Conservation (phyloP, 345 rosid genomes). For the Erucastrum elatum region DNA sequence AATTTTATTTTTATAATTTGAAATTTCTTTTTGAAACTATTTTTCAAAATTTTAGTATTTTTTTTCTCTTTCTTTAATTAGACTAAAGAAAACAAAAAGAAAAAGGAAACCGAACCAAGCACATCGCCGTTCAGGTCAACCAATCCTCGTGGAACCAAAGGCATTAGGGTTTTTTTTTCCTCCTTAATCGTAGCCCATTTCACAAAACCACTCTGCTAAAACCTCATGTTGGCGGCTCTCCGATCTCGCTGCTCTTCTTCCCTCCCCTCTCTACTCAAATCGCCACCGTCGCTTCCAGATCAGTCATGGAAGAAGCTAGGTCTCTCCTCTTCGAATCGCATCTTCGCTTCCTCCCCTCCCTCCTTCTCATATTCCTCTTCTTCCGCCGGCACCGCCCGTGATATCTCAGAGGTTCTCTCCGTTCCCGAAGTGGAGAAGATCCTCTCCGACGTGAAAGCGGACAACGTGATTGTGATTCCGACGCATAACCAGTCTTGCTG, state of each 20-base stretch:
- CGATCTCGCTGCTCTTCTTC: constrained; percentile 33
- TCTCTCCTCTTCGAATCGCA: background rate
- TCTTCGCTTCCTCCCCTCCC: background rate
- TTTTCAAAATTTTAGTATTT: too few species aligned
- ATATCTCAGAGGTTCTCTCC: constrained; percentile 27
- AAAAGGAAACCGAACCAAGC: too few species aligned
- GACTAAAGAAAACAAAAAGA: too few species aligned
- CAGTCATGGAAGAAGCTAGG: constrained; percentile 30
- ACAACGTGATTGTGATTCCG: constrained; percentile 73
- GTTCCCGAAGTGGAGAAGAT: constrained; percentile 59
- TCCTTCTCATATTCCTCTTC: constrained; percentile 1
- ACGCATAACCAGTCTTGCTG: constrained; percentile 52
- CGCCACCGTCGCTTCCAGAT: background rate
- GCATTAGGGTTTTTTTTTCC: background rate
- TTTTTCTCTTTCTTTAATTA: too few species aligned
- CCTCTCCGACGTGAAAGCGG: constrained; percentile 77
- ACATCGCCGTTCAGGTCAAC: background rate
- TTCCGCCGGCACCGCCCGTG: background rate
- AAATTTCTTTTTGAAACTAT: too few species aligned
- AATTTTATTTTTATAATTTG: too few species aligned
- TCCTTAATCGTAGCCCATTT: background rate
- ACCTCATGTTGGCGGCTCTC: constrained; percentile 37
- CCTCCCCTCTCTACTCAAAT: background rate
- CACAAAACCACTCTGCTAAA: background rate
- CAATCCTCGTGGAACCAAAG: background rate